phyloP scores from a whole-genome alignment of 148 eudicot genomes.

The Camellia sinensis region DNA sequence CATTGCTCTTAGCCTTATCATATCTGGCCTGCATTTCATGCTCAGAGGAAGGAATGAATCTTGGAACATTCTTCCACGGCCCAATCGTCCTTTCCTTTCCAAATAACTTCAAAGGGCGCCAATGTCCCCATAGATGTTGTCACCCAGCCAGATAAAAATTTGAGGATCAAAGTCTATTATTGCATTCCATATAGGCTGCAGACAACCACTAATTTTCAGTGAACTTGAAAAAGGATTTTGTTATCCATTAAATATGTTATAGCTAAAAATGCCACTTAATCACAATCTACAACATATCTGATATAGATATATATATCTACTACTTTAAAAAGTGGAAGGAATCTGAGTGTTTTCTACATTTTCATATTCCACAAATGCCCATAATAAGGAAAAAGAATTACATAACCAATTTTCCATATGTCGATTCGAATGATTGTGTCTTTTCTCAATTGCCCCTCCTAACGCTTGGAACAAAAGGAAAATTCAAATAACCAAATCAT shows the following conservation, averaged over 20 bases:
- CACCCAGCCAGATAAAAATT: slow-evolving; percentile 72
- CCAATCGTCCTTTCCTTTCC: slow-evolving; percentile 72
- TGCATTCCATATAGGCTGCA: slow-evolving; percentile 64
- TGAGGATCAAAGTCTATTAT: slow-evolving; percentile 50
- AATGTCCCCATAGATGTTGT: slow-evolving; percentile 70
- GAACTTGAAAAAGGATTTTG: neutral
- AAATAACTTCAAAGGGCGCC: slow-evolving; percentile 47
- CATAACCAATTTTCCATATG: no score
- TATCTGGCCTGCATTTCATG: slow-evolving; percentile 56
- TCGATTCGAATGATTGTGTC: no score
- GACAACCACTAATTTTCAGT: neutral
- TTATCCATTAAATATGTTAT: neutral
- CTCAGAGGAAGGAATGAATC: slow-evolving; percentile 58
- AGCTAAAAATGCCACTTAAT: neutral
- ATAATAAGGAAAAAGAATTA: no score
- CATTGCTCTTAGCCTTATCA: slow-evolving; percentile 41
- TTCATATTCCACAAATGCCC: no score
- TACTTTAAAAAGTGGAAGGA: no score
- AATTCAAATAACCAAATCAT: no score
- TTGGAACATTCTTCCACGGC: slow-evolving; percentile 67
- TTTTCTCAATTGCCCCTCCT: no score
- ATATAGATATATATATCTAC: neutral
- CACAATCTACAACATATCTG: neutral
- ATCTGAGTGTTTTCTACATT: no score
- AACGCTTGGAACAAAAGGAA: no score